A percentile compares a stretch with the other conserved stretches of the same genome.
Evolutionary conservation across 805 yeast species (phyloP).

Genomic region (Naumovozyma castellii): DNA sequence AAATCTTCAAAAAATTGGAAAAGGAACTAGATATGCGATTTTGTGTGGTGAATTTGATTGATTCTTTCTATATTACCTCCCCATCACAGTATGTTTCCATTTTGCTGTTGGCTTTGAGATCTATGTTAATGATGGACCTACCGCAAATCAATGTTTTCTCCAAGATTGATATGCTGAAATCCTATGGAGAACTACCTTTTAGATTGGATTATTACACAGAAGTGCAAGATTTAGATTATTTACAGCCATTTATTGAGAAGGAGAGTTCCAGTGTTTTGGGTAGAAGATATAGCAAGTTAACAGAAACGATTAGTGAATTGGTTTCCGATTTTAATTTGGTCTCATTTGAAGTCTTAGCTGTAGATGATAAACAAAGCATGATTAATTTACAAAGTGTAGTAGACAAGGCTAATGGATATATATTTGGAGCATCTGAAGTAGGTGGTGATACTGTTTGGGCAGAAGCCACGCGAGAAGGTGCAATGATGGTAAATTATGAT

Average conservation of each 20-base stretch:
- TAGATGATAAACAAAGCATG: conserved; percentile 90
- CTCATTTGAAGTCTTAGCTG: conserved; percentile 77
- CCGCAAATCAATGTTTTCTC: conserved; percentile 92
- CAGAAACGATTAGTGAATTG: conserved; percentile 70
- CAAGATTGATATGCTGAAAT: conserved; percentile 72
- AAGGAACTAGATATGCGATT: conserved; percentile 59
- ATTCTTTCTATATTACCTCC: conserved; percentile 68
- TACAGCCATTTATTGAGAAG: conserved; percentile 58
- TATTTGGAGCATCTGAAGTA: conserved; percentile 84
- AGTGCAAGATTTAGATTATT: conserved; percentile 68
- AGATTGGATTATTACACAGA: conserved; percentile 81
- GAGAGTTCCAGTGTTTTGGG: conserved; percentile 60
- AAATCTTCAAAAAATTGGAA: conserved; percentile 57
- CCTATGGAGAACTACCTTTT: conserved; percentile 76
- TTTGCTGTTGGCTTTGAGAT: conserved; percentile 66
- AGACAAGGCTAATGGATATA: conserved; percentile 89
- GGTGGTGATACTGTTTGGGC: conserved; percentile 98
- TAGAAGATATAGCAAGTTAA: conserved; percentile 52
- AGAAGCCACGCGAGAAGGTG: conserved; percentile 83
- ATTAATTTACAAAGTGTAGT: conserved; percentile 64
- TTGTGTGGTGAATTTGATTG: conserved; percentile 80
- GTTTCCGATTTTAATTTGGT: conserved; percentile 83
- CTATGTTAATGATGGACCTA: conserved; percentile 86
- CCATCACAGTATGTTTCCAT: conserved; percentile 87
- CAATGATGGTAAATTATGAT: conserved; percentile 46